A percentile compares a stretch with the other conserved stretches of the same genome.
These are phyloP conservation scores for Pulveroboletus sp. DNA, from an alignment of 768 basidiomycete species.

Conservation along the genomic window DNA sequence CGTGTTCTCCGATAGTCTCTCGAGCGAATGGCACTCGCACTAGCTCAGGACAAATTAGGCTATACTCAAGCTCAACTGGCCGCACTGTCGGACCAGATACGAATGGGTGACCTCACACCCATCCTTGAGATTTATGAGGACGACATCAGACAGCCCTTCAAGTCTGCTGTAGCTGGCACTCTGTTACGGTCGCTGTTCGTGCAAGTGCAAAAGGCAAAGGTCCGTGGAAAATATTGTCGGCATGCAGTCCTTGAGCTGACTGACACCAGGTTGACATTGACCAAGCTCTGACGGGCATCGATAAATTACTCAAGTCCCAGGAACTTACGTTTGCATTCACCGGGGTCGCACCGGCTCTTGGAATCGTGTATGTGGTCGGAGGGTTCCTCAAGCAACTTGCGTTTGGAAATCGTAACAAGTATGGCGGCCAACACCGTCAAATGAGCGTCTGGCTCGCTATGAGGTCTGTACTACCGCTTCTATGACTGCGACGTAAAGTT, in stretches of 20 bases:
- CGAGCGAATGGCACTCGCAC: slow-evolving; percentile 85
- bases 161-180: slow-evolving; percentile 73
- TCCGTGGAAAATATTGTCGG: slow-evolving; percentile 19
- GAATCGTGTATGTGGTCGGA: slow-evolving; percentile 65
- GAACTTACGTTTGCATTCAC: slow-evolving; percentile 96
- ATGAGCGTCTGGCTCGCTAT: slow-evolving; percentile 65
- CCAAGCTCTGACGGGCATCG: slow-evolving; percentile 84
- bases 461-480: slow-evolving; percentile 40
- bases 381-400: slow-evolving; percentile 51
- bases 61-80: slow-evolving; percentile 62
- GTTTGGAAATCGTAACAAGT: slow-evolving; percentile 45
- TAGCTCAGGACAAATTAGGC: slow-evolving; percentile 76
- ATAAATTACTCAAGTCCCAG: slow-evolving; percentile 89
- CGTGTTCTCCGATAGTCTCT: slow-evolving; percentile 55
- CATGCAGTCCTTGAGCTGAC: background rate
- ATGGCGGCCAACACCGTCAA: slow-evolving; percentile 54
- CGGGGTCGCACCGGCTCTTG: slow-evolving; percentile 86
- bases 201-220: slow-evolving; percentile 95
- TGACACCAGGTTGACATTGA: slow-evolving; percentile 78
- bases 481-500: background rate
- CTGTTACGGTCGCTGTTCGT: slow-evolving; percentile 82
- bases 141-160: slow-evolving; percentile 84
- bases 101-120: slow-evolving; percentile 78
- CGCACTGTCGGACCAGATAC: slow-evolving; percentile 59
- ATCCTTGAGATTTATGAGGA: slow-evolving; percentile 87